Base-by-base conservation (phyloP, 345 rosid species). In the Laguncularia racemosa region DNA sequence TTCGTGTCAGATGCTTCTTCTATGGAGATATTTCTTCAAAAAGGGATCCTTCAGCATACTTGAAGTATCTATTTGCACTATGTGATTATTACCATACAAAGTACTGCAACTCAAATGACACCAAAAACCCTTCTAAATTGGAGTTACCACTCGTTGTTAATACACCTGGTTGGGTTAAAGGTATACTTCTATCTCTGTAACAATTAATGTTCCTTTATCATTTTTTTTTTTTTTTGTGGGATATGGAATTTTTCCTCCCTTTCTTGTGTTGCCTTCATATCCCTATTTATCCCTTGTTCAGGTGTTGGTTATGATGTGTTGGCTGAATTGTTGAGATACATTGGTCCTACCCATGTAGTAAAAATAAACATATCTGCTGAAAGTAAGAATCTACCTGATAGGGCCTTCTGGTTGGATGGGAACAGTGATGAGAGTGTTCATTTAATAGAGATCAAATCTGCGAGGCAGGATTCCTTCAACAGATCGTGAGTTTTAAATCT, bases 161-260 rank as follows among this genome's bases (percentile, higher is more conserved):
- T 54, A 89, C 99, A 26, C 85, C 92, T 38, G 99, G 99, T 61
- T 93, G 99, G 99, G 96, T 93, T 60, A 93, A 93, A 87, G 99
- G 99, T 83, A 23, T 38, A 65, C 38, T 49, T 50, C 50, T 46
- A n/a, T 12, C 49, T 17, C 15, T 51, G 0, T 18, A 51, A 13
- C 52, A 46, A 21, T 65, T 18, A 23, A 46, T n/a, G 14, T 55
- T 20, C 28, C 46, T 44, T 19, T 23, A 55, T 58, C 10, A 44
- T 45, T 48, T 14, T 38, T 12, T 64, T 20, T 47, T 46, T 15
- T 66, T 60, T 16, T 17, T 53, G 15, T 7, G 18, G 10, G 13
- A 13, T 10, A 13, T 50, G 28, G 15, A 18, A 12, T 16, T 51
- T 18, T 48, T 16, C 17, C 48, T 58, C 12, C 48, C 5, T 52